phyloP scores from a whole-genome alignment of 768 basidiomycete species.

The Hemileccinum rubropunctum region DNA sequence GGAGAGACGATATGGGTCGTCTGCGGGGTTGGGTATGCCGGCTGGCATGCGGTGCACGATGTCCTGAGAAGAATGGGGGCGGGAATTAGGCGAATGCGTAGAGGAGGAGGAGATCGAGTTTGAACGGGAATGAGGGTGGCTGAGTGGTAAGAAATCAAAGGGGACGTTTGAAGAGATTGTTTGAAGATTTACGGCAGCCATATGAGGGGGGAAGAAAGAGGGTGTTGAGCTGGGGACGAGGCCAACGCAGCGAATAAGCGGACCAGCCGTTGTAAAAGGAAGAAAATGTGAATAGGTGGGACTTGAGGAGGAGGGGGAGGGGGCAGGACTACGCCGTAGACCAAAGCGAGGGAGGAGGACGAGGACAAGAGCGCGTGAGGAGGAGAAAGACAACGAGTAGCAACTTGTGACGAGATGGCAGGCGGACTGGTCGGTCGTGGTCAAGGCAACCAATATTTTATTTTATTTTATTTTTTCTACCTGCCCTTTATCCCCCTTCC shows the following conservation, averaged over 20 bases:
- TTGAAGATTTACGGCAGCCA: conserved; percentile 76
- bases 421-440: conserved; percentile 44
- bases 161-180: conserved; percentile 65
- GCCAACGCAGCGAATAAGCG: conserved; percentile 39
- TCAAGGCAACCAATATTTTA: conserved; percentile 45
- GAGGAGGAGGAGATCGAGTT: conserved; percentile 76
- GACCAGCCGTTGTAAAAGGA: conserved; percentile 50
- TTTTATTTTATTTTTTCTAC: not conserved
- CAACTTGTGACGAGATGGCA: conserved; percentile 34
- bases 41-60: conserved; percentile 51
- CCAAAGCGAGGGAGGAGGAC: conserved; percentile 20
- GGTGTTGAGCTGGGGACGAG: conserved; percentile 34
- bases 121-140: conserved; percentile 69
- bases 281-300: not conserved
- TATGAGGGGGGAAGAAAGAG: conserved; percentile 39
- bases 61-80: conserved; percentile 79
- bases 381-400: conserved; percentile 9
- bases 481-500: not conserved
- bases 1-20: conserved; percentile 70
- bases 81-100: conserved; percentile 67
- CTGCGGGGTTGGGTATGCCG: conserved; percentile 48
- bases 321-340: conserved; percentile 20
- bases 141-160: conserved; percentile 68
- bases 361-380: conserved; percentile 20
- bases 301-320: not conserved